Conservation (phyloP, 345 rosid species). For the Bretschneidera sinensis region DNA sequence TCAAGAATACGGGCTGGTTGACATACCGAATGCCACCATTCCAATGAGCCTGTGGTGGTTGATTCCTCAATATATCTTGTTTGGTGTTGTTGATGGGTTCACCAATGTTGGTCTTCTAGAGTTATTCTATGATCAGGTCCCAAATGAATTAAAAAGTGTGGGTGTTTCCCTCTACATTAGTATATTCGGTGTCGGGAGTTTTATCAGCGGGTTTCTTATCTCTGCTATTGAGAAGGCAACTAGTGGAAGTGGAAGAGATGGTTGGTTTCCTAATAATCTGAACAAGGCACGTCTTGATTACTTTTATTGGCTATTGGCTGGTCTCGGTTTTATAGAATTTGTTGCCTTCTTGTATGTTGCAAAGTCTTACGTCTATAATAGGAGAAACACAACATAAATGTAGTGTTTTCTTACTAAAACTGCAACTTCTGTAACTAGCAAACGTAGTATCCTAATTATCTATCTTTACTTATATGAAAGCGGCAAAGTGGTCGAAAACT, state of each 20-base stretch:
- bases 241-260: conserved; percentile 14
- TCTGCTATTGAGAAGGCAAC: conserved; percentile 23
- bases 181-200: conserved; percentile 31
- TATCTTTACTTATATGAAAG: too few species aligned
- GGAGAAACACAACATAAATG: not conserved
- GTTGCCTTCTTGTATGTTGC: conserved; percentile 14
- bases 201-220: conserved; percentile 32
- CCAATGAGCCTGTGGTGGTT: conserved; percentile 37
- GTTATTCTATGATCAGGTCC: conserved; percentile 37
- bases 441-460: too few species aligned
- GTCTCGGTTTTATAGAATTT: conserved; percentile 17
- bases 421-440: too few species aligned
- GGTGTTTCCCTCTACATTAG: conserved; percentile 33
- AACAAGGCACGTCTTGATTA: conserved; percentile 32
- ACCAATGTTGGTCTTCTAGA: conserved; percentile 37
- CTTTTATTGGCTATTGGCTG: conserved; percentile 37
- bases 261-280: conserved; percentile 30
- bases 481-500: too few species aligned
- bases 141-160: conserved; percentile 29
- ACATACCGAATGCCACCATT: conserved; percentile 11
- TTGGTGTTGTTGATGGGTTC: conserved; percentile 26
- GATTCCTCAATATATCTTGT: conserved; percentile 28
- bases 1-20: conserved; percentile 18
- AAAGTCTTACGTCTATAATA: conserved; percentile 23
- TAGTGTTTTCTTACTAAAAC: too few species aligned